These are phyloP conservation scores for Endogone sp. DNA, from an alignment of 192 early-diverging fungal species.

Conservation along the genomic window DNA sequence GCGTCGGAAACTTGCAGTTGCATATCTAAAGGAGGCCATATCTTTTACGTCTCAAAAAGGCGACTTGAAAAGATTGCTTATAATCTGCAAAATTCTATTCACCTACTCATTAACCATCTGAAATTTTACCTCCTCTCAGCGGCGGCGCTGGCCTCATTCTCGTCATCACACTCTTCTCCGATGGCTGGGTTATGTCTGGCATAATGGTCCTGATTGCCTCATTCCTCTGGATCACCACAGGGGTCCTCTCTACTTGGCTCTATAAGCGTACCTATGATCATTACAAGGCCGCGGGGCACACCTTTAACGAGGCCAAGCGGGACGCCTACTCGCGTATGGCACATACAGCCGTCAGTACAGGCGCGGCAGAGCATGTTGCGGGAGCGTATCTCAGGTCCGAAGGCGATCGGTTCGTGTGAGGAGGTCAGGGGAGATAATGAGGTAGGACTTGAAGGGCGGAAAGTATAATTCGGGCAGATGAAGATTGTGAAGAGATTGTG, in stretches of 20 bases:
- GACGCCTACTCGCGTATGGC: constrained; percentile 26
- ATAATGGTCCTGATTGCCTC: constrained; percentile 53
- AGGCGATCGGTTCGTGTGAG: not conserved
- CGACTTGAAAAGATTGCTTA: not conserved
- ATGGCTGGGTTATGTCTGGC: constrained; percentile 62
- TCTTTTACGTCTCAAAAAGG: too few relatives aligned
- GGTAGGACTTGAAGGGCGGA: too few relatives aligned
- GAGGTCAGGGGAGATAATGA: too few relatives aligned
- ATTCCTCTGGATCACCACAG: constrained; percentile 43
- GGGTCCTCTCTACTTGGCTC: constrained; percentile 21
- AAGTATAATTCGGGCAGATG: too few relatives aligned
- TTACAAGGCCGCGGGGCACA: constrained; percentile 66
- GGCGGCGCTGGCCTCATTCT: constrained; percentile 82
- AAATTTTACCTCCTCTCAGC: constrained; percentile 23
- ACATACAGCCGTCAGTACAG: not conserved
- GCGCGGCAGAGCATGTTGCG: not conserved
- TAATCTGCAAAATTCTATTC: not conserved
- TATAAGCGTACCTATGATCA: constrained; percentile 59
- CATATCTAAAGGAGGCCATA: too few relatives aligned
- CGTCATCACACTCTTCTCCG: constrained; percentile 65
- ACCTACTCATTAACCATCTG: too few relatives aligned
- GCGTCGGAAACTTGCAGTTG: too few relatives aligned
- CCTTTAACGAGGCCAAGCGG: constrained; percentile 64
- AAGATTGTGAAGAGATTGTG: too few relatives aligned
- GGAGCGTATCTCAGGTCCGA: not conserved